These are phyloP conservation scores for Cordyceps fumosorosea DNA, from an alignment of 2,329 filamentous ascomycete species.

Conservation along the genomic window DNA sequence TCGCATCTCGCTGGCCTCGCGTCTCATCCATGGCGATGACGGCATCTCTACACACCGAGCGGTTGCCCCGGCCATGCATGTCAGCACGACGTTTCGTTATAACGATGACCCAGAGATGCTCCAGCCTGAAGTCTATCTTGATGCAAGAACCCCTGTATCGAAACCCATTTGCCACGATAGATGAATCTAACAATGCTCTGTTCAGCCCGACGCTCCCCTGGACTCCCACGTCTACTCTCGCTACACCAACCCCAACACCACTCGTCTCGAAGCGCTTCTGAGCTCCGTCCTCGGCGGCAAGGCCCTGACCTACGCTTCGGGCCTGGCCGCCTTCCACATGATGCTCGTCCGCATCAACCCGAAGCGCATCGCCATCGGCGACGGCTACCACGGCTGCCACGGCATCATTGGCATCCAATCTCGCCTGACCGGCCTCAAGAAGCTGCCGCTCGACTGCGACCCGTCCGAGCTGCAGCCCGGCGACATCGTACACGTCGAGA, in stretches of 20 bases:
- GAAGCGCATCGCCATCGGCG: constrained; percentile 71
- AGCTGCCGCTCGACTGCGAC: constrained; percentile 64
- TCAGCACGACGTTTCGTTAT: constrained; percentile 89
- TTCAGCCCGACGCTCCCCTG: constrained; percentile 41
- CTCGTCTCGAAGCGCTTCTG: constrained; percentile 79
- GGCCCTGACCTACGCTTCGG: constrained; percentile 72
- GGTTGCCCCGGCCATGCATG: constrained; percentile 82
- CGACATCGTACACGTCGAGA: constrained; percentile 87
- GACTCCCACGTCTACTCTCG: constrained; percentile 81
- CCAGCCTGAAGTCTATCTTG: constrained; percentile 39
- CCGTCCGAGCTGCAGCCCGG: constrained; percentile 62
- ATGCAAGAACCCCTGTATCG: constrained; percentile 39
- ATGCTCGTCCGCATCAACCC: constrained; percentile 80
- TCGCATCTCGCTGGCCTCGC: constrained; percentile 52
- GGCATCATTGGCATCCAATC: constrained; percentile 69
- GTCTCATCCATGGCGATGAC: constrained; percentile 78
- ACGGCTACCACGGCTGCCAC: constrained; percentile 90
- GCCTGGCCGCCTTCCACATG: constrained; percentile 83
- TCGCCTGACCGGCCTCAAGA: constrained; percentile 68
- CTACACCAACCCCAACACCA: constrained; percentile 68
- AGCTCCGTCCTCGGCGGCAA: constrained; percentile 64
- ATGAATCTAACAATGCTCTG: constrained; percentile 11
- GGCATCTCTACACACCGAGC: constrained; percentile 65
- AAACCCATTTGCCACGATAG: neutral
- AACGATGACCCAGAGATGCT: constrained; percentile 62